Base-by-base conservation (phyloP, 2,329 filamentous ascomycete genomes). In the Calonectria hongkongensis region DNA sequence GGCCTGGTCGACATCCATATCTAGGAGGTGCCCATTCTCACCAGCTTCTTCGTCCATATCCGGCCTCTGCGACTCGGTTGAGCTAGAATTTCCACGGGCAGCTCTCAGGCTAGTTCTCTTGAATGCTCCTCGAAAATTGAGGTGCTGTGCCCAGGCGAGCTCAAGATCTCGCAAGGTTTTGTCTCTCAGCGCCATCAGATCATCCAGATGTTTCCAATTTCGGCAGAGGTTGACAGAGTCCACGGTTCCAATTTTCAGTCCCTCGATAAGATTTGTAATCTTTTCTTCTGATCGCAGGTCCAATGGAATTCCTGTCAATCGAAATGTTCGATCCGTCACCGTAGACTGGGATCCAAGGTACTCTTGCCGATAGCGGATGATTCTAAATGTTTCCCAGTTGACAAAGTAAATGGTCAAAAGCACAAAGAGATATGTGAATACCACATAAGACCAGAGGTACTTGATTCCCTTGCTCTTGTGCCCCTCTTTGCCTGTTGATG, bases 371-470 rank as follows among this genome's bases (percentile, higher is more conserved):
- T 96, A 90, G 70, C 93, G 91, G 75, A 98, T 97, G 66, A 99
- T 93, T 72, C 92, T 93, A 77, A 93, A 91, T 0, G 97, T 98
- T 84, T 98, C 93, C 50, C 90, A 89, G 71, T 96, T 92, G 79
- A 98, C 92, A 77, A 96, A 90, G 82, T 96, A 98, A 15, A 98
- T 87, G 0, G 94, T 94, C 50, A 98, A 85, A 2, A 88, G 91
- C 7, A 94, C 96, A 83, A 98, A 99, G 64, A 98, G 89, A 86
- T 98, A 99, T 1, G 95, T 94, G 79, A 99, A 99, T n/a, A 94
- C 88, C 16, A 98, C 90, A 81, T 98, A 98, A 80, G 96, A 94
- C 95, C 96, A 98, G 1, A 98, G 86, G 79, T 96, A 98, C 9
- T 79, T 74, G 13, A 68, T 78, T 47, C 84, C 82, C 63, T 80